Evolutionary conservation across 2,329 filamentous ascomycete species (phyloP), one percentile per base, ranked within the genome.

Genomic region (Gnomoniopsis smithogilvyi): DNA sequence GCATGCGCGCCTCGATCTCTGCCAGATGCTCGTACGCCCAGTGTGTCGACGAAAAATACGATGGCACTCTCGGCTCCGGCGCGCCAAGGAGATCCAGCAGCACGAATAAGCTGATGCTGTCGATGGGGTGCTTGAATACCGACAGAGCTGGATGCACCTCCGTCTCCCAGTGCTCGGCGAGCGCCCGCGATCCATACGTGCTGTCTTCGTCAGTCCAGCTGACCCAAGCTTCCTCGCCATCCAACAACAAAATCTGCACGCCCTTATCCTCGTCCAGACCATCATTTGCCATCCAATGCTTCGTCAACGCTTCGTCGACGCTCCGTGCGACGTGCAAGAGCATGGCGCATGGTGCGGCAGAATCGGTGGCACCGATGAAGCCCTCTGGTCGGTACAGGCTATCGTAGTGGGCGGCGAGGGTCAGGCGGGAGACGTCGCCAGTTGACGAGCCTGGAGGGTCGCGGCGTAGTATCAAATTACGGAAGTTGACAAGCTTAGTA

Each of bases 1-100:
- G 86, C 70, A 97, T 79, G 26, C 92, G 87, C 53, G 78, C 74
- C 74, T 98, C 94, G 17, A 96, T 76, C 2, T 76, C 74, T 1
- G 91, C 88, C 78, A 98, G 84, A 60, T 83, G 82, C 65, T 84
- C 79, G 72, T 98, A 98, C 1, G 93, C 92, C 94, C 94, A 97
- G 71, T 98, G 94, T 0, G 94, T 97, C 1, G 88, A 89, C 60
- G 87, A 81, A 71, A 96, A 97, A 76, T 94, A 97, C 0, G 91
- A 96, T 1, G 92, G 92, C 1, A 99, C 81, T 0, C 68, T 76
- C 0, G 93, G 92, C 46, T 84, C 73, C 12, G 83, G 74, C 0
- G 85, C 76, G 10, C 95, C 95, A 0, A 98, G 84, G 10, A 98
- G 82, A 71, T 98, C 95, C 33, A 98, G 83, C n/a, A 98, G 84